phyloP scores from a whole-genome alignment of 2,329 filamentous ascomycete species.

The Talaromyces sp. region DNA sequence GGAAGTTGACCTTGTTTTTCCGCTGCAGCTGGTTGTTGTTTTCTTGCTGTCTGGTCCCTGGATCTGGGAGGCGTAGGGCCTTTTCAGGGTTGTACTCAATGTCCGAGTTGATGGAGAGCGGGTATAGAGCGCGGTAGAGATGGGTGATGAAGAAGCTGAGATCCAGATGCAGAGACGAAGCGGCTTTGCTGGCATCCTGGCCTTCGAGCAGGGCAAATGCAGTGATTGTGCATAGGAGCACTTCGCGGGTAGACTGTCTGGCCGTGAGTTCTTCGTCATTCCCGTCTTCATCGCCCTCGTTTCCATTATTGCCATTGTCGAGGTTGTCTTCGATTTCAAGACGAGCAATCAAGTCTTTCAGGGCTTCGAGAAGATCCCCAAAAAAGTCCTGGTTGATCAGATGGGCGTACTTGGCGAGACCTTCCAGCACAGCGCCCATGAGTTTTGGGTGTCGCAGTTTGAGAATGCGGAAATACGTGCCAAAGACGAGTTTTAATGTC shows the following conservation, averaged over 20 bases:
- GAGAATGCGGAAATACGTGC: slow-evolving; percentile 88
- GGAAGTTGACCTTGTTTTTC: slow-evolving; percentile 78
- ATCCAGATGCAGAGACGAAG: slow-evolving; percentile 76
- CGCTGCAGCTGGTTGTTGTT: slow-evolving; percentile 26
- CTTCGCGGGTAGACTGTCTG: slow-evolving; percentile 77
- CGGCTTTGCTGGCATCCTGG: slow-evolving; percentile 83
- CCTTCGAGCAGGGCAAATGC: slow-evolving; percentile 94
- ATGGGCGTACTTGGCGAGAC: slow-evolving; percentile 86
- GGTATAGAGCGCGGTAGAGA: slow-evolving; percentile 79
- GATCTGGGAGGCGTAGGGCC: slow-evolving; percentile 65
- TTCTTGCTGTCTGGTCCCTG: slow-evolving; percentile 41
- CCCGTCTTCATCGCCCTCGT: slow-evolving; percentile 37
- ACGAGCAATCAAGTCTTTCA: slow-evolving; percentile 85
- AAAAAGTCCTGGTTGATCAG: slow-evolving; percentile 99
- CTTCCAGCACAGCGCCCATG: slow-evolving; percentile 96
- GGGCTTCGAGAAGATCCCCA: slow-evolving; percentile 85
- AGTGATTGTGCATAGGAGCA: slow-evolving; percentile 89
- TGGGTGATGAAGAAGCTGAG: slow-evolving; percentile 92
- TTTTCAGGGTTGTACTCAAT: slow-evolving; percentile 73
- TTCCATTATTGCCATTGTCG: slow-evolving; percentile 41
- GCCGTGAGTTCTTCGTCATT: slow-evolving; percentile 42
- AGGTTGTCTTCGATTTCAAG: slow-evolving; percentile 49
- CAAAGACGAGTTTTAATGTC: slow-evolving; percentile 92
- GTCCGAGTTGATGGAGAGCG: slow-evolving; percentile 74
- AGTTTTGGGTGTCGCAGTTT: slow-evolving; percentile 75